These are phyloP conservation scores for Backusella psychrophila DNA, from an alignment of 192 early-diverging fungal species.

Conservation along the genomic window DNA sequence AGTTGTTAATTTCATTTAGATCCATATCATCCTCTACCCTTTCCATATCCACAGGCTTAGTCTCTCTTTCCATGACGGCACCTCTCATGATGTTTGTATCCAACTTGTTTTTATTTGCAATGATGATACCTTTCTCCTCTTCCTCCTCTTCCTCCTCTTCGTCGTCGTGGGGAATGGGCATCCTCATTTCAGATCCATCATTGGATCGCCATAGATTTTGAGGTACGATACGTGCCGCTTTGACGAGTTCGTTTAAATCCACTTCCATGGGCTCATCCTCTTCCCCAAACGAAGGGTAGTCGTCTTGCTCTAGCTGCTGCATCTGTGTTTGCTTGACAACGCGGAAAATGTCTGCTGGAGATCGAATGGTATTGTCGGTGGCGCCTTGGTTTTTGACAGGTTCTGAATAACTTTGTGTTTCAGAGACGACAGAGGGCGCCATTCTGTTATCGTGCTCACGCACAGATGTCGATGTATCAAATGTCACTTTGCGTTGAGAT, in stretches of 20 bases:
- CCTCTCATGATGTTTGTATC: constrained; percentile 44
- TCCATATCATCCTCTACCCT: constrained; percentile 51
- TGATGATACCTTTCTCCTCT: constrained; percentile 10
- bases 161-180: constrained; percentile 4
- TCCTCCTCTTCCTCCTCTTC: constrained; percentile 18
- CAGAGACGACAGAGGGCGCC: constrained; percentile 7
- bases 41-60: constrained; percentile 44
- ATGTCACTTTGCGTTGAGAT: constrained; percentile 14
- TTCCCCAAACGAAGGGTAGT: constrained; percentile 8
- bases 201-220: constrained; percentile 9
- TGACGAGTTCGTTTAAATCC: constrained; percentile 17
- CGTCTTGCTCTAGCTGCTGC: neutral
- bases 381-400: constrained; percentile 9
- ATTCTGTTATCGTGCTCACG: constrained; percentile 20
- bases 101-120: constrained; percentile 24
- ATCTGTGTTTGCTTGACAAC: constrained; percentile 6
- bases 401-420: constrained; percentile 2
- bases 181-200: neutral
- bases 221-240: neutral
- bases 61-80: constrained; percentile 44
- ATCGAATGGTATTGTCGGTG: neutral
- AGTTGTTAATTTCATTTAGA: constrained; percentile 34
- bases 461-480: constrained; percentile 3
- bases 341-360: constrained; percentile 28
- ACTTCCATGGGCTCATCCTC: neutral